A percentile compares a stretch with the other conserved stretches of the same genome.
Conservation (phyloP, 2,329 filamentous ascomycete genomes). For the Aspergillus uvarum region DNA sequence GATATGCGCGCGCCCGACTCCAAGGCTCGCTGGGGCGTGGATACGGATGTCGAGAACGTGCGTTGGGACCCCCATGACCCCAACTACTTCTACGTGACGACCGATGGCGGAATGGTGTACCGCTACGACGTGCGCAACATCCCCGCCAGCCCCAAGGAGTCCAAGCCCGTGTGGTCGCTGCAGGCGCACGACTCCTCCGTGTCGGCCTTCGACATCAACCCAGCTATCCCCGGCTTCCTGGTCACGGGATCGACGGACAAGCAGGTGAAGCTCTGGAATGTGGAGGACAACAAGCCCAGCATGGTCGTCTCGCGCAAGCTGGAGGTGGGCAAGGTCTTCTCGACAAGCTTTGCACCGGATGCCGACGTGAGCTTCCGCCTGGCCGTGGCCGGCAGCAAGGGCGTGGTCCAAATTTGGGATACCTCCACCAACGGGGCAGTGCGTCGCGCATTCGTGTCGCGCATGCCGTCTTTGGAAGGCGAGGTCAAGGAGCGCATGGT, state of each 20-base stretch:
- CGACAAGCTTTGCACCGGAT: conserved; percentile 85
- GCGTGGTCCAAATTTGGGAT: conserved; percentile 91
- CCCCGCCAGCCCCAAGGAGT: conserved; percentile 68
- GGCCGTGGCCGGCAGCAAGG: conserved; percentile 92
- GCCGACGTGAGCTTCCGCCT: conserved; percentile 86
- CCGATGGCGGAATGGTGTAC: conserved; percentile 87
- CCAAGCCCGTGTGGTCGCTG: conserved; percentile 88
- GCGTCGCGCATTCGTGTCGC: conserved; percentile 75
- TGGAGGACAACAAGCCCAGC: conserved; percentile 73
- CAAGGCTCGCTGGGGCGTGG: conserved; percentile 84
- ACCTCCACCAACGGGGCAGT: conserved; percentile 90
- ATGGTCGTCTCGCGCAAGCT: conserved; percentile 91
- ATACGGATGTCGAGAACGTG: conserved; percentile 91
- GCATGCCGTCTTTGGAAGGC: conserved; percentile 61
- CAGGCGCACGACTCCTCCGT: conserved; percentile 94
- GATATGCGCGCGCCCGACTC: conserved; percentile 93
- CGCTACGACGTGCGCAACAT: conserved; percentile 83
- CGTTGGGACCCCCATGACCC: conserved; percentile 90
- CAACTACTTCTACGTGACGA: conserved; percentile 94
- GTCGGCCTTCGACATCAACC: conserved; percentile 90
- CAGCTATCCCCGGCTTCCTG: conserved; percentile 84
- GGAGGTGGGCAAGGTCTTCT: conserved; percentile 93
- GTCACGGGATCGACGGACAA: conserved; percentile 92
- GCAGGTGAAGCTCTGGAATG: conserved; percentile 95
- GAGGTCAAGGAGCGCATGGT: conserved; percentile 74